Evolutionary conservation across 768 basidiomycete genomes (phyloP).

Genomic region (Naematelia aurantialba): DNA sequence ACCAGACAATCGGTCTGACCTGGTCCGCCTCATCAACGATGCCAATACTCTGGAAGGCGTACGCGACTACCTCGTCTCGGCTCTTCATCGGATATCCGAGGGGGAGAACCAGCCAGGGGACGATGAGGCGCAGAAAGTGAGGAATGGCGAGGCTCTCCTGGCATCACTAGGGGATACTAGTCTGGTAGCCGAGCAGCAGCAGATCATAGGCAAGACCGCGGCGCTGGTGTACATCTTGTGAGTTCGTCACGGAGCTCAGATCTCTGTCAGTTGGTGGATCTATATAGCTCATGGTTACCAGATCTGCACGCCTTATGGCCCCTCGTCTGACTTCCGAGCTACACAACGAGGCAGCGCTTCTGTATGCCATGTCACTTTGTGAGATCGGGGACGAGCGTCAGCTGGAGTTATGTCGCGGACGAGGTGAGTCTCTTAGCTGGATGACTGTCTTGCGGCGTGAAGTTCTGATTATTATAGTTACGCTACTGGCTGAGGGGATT

Average conservation of each 20-base stretch:
- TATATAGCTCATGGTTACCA: background rate
- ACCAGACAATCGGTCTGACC: background rate
- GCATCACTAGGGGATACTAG: slow-evolving; percentile 13
- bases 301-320: slow-evolving; percentile 16
- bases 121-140: slow-evolving; percentile 9
- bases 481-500: slow-evolving; percentile 25
- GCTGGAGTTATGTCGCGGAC: slow-evolving; percentile 14
- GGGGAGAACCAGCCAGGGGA: background rate
- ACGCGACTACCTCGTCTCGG: slow-evolving; percentile 3
- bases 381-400: slow-evolving; percentile 17
- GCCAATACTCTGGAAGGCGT: background rate
- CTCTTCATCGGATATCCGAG: slow-evolving; percentile 4
- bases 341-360: slow-evolving; percentile 15
- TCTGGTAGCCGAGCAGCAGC: slow-evolving; percentile 6
- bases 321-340: background rate
- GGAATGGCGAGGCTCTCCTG: slow-evolving; percentile 20
- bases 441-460: background rate
- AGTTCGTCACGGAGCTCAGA: slow-evolving; percentile 3
- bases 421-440: slow-evolving; percentile 17
- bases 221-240: slow-evolving; percentile 35
- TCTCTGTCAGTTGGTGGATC: background rate
- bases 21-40: background rate
- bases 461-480: background rate
- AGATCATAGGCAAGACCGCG: slow-evolving; percentile 19
- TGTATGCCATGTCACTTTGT: slow-evolving; percentile 18